These are phyloP conservation scores for Miscanthus sacchariflorus DNA, from an alignment of 202 grass and related monocot species.

Conservation along the genomic window DNA sequence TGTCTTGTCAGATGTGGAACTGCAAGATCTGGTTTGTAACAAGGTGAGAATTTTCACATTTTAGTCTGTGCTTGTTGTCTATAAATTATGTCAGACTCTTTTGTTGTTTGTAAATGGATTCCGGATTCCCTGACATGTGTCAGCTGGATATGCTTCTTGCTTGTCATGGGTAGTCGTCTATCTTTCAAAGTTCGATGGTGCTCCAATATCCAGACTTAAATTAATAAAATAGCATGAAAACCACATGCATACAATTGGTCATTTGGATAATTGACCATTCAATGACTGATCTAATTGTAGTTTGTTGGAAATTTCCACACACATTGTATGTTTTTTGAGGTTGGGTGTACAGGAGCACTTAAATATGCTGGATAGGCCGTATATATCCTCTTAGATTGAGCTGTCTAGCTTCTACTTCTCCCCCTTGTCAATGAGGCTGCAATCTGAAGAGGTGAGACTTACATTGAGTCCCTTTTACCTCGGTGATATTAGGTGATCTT, in stretches of 20 bases:
- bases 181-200: constrained; percentile 16
- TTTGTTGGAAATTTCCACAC: not conserved
- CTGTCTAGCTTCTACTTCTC: not conserved
- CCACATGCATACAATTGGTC: not conserved
- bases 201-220: constrained; percentile 3
- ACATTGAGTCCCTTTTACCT: not conserved
- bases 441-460: not conserved
- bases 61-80: constrained; percentile 36
- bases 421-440: not conserved
- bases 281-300: not conserved
- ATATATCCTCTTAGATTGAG: constrained; percentile 1
- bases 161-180: not conserved
- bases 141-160: constrained; percentile 24
- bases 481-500: not conserved
- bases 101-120: constrained; percentile 33
- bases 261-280: not conserved
- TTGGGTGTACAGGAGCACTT: not conserved
- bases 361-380: not conserved
- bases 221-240: constrained; percentile 19
- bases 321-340: too few species aligned
- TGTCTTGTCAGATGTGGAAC: constrained; percentile 80
- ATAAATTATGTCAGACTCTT: constrained; percentile 26
- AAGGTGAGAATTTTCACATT: constrained; percentile 64
- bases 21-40: constrained; percentile 85
- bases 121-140: constrained; percentile 19